Base-by-base conservation (phyloP, 257 asterid genomes). In the Fraxinus pennsylvanica region DNA sequence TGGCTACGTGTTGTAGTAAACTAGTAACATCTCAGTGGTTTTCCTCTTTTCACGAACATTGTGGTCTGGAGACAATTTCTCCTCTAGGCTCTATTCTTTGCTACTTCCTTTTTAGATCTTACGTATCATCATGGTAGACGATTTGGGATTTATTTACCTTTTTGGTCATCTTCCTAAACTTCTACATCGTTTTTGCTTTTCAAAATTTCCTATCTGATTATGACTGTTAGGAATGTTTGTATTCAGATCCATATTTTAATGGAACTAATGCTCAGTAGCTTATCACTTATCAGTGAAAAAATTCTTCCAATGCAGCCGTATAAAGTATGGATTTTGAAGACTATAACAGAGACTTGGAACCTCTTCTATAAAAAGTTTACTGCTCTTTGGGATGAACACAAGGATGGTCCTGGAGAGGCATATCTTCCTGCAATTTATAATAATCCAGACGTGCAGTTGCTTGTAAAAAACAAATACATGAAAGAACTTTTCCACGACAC, bases 401-500 rank as follows among this genome's bases (percentile, higher is more conserved):
- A 88, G 88, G 91, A 89, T 72, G 97, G 97, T 57, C 88, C 97
- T 45, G 98, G 99, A n/a, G 99, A 95, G 78, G 99, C 98, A 22
- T 95, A 93, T 87, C 98, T 95, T 81, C 92, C 92, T 19, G 97
- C 73, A 72, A 88, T 95, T 71, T 95, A 95, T 80, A 89, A 89
- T 65, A 90, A 86, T 78, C 84, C 89, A 25, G 92, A 93, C 76
- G 87, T 93, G 75, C 96, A 70, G 73, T 81, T 76, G 80, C 83
- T 88, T 78, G 89, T 87, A 6, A 88, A 86, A 81, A 85, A 83
- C 81, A 90, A 85, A 82, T 93, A 90, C 54, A 92, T 93, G 97
- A 85, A 84, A 50, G 94, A 90, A 25, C 85, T 95, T 82, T 86
- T 95, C 81, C 97, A 87, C n/a, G 98, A 95, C 77, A 76, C 88